Percentiles rank a stretch among this genome's conserved stretches.
Conservation (phyloP, 139 green algal genomes). For the Chlamydomonas sp. region DNA sequence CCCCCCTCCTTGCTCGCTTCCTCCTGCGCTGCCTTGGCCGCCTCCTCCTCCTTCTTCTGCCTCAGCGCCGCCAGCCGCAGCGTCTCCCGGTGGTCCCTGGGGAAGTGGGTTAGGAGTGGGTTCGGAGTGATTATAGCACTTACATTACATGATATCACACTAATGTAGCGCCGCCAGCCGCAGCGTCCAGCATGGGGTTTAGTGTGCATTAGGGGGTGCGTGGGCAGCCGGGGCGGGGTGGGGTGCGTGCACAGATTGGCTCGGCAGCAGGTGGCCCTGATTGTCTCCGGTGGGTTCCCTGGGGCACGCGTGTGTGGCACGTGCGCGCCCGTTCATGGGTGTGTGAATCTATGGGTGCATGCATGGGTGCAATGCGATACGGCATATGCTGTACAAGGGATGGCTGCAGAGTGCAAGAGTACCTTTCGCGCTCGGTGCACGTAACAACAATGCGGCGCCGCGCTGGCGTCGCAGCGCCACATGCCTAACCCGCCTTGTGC, state of each 20-base stretch:
- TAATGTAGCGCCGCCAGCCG: too few relatives aligned
- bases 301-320: too few relatives aligned
- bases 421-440: neutral
- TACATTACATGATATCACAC: too few relatives aligned
- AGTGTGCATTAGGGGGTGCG: too few relatives aligned
- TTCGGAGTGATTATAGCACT: too few relatives aligned
- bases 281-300: too few relatives aligned
- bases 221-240: too few relatives aligned
- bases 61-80: slow-evolving; percentile 33
- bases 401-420: neutral
- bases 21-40: neutral
- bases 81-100: neutral
- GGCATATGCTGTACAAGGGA: neutral
- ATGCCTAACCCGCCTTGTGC: neutral
- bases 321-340: too few relatives aligned
- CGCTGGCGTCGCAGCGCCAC: neutral
- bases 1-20: neutral
- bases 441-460: neutral
- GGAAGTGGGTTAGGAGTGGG: too few relatives aligned
- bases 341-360: neutral
- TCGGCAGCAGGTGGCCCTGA: too few relatives aligned
- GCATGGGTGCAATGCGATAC: neutral
- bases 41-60: slow-evolving; percentile 27
- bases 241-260: too few relatives aligned
- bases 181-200: too few relatives aligned